Base-by-base conservation (phyloP, 805 yeast genomes). In the Saturnispora diversa region DNA sequence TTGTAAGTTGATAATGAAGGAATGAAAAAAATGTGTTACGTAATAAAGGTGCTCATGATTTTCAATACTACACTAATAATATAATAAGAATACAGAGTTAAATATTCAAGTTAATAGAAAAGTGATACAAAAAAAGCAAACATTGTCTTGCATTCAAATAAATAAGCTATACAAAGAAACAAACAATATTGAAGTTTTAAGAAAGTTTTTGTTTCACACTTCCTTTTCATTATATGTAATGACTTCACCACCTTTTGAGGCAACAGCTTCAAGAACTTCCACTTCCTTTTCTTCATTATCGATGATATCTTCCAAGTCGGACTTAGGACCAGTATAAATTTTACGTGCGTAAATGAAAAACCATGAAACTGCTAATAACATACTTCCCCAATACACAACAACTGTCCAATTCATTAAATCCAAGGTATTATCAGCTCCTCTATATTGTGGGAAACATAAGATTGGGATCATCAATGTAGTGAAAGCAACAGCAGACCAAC, bases 361-460 rank as follows among this genome's bases (percentile, higher is more conserved):
- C 74, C 78, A 78, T 3, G 64, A 42, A 20, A 66, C 50, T n/a
- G 72, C 70, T 17, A 75, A 37, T 16, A 73, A 44, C 72, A 77
- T 63, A 10, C 81, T 74, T 2, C 79, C 82, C 52, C 72, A 75
- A 57, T 67, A 76, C 7, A 78, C 81, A 15, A 75, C 67, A 31
- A 61, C 67, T 1, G 84, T 78, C 81, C 82, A 78, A 59, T 77
- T 78, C 82, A 76, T 76, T 28, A 45, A 39, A 25, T 55, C 59
- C n/a, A 65, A 50, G 25, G 57, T 54, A 42, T 55, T 53, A 46
- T 65, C 51, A 5, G 57, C 49, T 20, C 70, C 70, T 59, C 66
- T 44, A 56, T 59, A 41, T 60, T 65, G 53, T 25, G 82, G 81
- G 72, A 77, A 72, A 52, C 77, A 70, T 49, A 77, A 64, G 44